A percentile compares a stretch with the other conserved stretches of the same genome.
phyloP scores from a whole-genome alignment of 2,329 filamentous ascomycete genomes.

The Cercospora nicotianae region DNA sequence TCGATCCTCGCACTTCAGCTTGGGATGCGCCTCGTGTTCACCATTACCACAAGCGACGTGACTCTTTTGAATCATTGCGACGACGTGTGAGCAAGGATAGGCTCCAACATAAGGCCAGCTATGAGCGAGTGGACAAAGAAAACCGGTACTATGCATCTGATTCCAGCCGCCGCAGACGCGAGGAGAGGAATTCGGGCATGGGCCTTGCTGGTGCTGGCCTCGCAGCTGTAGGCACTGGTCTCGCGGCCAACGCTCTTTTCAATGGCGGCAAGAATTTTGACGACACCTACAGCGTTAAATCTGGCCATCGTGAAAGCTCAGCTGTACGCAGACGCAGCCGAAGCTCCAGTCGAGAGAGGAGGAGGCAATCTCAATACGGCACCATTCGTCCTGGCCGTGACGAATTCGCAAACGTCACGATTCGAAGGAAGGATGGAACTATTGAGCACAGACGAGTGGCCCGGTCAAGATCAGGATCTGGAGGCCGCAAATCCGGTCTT shows the following conservation, averaged over 20 bases:
- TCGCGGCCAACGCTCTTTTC: conserved; percentile 53
- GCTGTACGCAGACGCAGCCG: conserved; percentile 35
- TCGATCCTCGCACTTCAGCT: conserved; percentile 59
- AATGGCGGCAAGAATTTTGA: conserved; percentile 56
- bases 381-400: conserved; percentile 23
- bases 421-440: conserved; percentile 36
- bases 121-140: conserved; percentile 58
- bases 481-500: conserved; percentile 34
- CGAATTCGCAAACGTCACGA: conserved; percentile 28
- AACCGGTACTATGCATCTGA: conserved; percentile 58
- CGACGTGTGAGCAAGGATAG: conserved; percentile 31
- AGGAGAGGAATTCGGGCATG: conserved; percentile 38
- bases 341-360: conserved; percentile 36
- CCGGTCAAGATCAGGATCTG: conserved; percentile 36
- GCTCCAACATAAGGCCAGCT: conserved; percentile 35
- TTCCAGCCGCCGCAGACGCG: conserved; percentile 46
- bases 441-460: conserved; percentile 30
- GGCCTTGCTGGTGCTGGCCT: conserved; percentile 57
- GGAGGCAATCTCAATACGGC: conserved; percentile 35
- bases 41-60: conserved; percentile 48
- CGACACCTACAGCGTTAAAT: conserved; percentile 60
- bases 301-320: conserved; percentile 49
- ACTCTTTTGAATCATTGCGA: conserved; percentile 36
- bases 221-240: conserved; percentile 50
- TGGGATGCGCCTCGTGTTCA: conserved; percentile 62